Base-by-base conservation (phyloP, 768 basidiomycete genomes). In the Pleurotus tuber-regium region DNA sequence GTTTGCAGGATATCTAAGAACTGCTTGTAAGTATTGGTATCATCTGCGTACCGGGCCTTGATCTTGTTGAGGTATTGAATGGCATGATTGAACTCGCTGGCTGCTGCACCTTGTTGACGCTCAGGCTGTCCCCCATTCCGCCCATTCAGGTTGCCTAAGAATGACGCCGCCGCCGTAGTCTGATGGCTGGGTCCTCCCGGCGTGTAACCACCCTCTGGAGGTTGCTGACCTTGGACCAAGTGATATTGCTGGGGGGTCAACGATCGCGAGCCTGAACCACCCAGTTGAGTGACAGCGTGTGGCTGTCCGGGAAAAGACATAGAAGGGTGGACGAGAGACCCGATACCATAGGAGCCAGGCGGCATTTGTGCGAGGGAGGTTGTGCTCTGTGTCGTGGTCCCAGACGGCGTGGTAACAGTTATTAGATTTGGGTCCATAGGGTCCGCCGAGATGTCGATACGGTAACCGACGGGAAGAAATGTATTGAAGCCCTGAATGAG, bases 41-140 rank as follows among this genome's bases (percentile, higher is more conserved):
- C 93, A 57, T 88, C 84, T 9, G 82, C 70, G 67, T 87, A 98
- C 18, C 94, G 85, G 14, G 84, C 85, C 71, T 98, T 98, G 75
- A 99, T 98, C 75, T 95, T 96, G 80, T 97, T 98, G 61, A 99
- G 85, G 66, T 95, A 99, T 61, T 92, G 85, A 56, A 98, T 98
- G 11, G 97, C 97, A 61, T 96, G 87, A 66, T 89, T 87, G 72
- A 93, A 97, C 63, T 98, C 87, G 54, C 76, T 80, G 10, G 46
- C 18, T 9, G 76, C 65, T 49, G 79, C 80, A 55, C 72, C 70
- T 57, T 83, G 82, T 31, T 74, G 69, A 12, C 73, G 66, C 35
- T 74, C 73, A 24, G 23, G n/a, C 10, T 48, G 29, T 2, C 29
- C 61, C 73, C 75, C 44, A 55, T 75, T 73, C 58, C 72, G 68